These are phyloP conservation scores for Neurospora sp. DNA, from an alignment of 495 filamentous ascomycete species.

Conservation along the genomic window DNA sequence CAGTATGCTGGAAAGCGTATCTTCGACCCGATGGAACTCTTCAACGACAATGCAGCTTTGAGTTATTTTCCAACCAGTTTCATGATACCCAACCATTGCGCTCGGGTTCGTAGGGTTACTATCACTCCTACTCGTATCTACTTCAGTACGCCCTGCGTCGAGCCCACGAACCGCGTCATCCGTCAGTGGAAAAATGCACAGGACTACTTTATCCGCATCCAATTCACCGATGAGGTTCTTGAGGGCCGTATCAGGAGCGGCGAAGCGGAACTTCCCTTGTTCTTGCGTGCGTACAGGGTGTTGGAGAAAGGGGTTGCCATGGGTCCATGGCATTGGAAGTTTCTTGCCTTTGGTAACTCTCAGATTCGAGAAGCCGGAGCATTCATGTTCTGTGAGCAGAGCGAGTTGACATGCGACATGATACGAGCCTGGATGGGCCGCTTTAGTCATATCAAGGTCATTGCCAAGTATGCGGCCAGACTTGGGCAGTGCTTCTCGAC, in stretches of 20 bases:
- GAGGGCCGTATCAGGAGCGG: constrained; percentile 38
- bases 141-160: constrained; percentile 65
- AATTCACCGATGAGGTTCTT: constrained; percentile 71
- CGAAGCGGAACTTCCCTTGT: constrained; percentile 52
- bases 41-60: constrained; percentile 39
- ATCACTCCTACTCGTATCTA: constrained; percentile 78
- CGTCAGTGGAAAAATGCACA: constrained; percentile 53
- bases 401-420: constrained; percentile 50
- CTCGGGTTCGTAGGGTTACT: constrained; percentile 60
- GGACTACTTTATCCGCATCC: constrained; percentile 85
- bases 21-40: constrained; percentile 66
- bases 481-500: constrained; percentile 95
- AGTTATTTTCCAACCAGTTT: constrained; percentile 36
- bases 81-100: constrained; percentile 60
- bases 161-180: constrained; percentile 81
- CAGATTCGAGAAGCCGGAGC: constrained; percentile 89
- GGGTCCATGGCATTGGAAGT: constrained; percentile 72
- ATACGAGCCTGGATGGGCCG: constrained; percentile 91
- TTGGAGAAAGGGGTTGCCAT: constrained; percentile 72
- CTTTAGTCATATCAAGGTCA: constrained; percentile 63
- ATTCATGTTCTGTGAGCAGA: constrained; percentile 62
- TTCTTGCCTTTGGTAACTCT: constrained; percentile 91
- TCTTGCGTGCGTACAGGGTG: constrained; percentile 59
- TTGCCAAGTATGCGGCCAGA: constrained; percentile 79
- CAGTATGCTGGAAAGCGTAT: constrained; percentile 38